Conservation (phyloP, 78 protist genomes). For the Pigoraptor vietnamica region DNA sequence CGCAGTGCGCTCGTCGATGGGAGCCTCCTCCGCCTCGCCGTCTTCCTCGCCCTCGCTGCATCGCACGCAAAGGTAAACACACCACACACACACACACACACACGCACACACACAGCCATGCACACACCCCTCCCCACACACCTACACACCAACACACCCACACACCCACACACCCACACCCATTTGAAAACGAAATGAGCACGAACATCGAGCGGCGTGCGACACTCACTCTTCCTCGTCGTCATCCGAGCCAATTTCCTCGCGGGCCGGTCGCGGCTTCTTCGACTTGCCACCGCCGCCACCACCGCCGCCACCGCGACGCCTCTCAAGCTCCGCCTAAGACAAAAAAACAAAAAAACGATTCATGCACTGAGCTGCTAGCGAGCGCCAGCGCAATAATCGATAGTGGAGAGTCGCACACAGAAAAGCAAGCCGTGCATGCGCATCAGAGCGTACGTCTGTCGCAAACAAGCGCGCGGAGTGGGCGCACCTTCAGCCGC, state of each 20-base stretch:
- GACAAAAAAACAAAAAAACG: neutral
- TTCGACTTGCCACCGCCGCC: neutral
- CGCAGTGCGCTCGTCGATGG: neutral
- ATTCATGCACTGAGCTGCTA: neutral
- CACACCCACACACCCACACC: neutral
- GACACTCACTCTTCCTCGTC: neutral
- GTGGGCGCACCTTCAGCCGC: conserved; percentile 10
- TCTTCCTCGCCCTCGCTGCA: neutral
- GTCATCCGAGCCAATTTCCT: neutral
- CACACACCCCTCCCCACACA: neutral
- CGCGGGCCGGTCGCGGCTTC: neutral
- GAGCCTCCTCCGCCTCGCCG: neutral
- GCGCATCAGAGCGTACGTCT: neutral
- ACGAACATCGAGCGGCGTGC: neutral
- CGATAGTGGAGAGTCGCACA: neutral
- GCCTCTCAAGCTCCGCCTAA: neutral
- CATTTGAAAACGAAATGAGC: neutral
- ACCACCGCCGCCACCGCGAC: neutral
- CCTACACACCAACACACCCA: neutral
- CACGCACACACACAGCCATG: neutral
- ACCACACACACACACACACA: neutral
- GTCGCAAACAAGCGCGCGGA: too few relatives aligned
- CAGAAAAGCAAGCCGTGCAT: neutral
- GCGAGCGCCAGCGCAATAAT: neutral
- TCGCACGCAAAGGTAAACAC: too few relatives aligned